Evolutionary conservation across 2,329 filamentous ascomycete genomes (phyloP).

Genomic region (Fusarium setosum): DNA sequence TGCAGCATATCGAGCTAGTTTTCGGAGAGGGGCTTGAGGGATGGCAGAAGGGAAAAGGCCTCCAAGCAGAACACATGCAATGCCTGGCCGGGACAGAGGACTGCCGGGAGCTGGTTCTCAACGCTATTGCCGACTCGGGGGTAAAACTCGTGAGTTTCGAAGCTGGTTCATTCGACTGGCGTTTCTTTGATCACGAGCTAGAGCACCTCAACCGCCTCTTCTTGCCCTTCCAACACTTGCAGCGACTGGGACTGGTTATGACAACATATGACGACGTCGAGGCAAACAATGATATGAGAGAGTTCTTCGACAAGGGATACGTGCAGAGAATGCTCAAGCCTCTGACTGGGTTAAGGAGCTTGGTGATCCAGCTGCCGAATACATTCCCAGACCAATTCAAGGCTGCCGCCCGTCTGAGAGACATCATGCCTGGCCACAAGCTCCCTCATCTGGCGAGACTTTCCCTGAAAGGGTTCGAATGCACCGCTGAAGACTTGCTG

Average conservation of each 20-base stretch:
- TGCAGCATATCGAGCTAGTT: neutral
- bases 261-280: neutral
- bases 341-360: neutral
- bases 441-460: neutral
- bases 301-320: neutral
- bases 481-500: neutral
- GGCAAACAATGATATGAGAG: neutral
- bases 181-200: neutral
- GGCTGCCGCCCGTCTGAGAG: neutral
- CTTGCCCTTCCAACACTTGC: neutral
- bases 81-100: neutral
- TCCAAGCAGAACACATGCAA: neutral
- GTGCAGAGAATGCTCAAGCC: neutral
- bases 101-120: neutral
- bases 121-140: neutral
- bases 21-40: neutral
- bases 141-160: neutral
- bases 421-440: neutral
- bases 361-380: neutral
- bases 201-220: neutral
- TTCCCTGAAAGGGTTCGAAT: neutral
- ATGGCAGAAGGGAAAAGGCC: neutral
- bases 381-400: neutral
- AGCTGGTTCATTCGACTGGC: neutral
- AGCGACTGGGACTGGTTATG: neutral